A percentile compares a stretch with the other conserved stretches of the same genome.
These are phyloP conservation scores for Prunus campanulata DNA, from an alignment of 306 rosid species.

Conservation along the genomic window DNA sequence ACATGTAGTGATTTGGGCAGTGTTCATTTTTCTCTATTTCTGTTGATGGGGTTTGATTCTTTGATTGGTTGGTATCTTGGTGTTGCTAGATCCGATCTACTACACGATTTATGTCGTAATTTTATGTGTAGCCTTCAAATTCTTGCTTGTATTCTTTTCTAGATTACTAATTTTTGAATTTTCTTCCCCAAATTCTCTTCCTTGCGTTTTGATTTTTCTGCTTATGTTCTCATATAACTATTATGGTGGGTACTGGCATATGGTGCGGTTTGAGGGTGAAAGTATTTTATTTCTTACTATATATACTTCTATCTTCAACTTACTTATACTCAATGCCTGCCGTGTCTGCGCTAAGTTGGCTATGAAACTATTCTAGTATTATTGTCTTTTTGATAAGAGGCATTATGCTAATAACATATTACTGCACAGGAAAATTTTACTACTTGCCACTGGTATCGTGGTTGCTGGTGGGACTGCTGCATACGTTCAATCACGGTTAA, in stretches of 20 bases:
- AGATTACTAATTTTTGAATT: neutral
- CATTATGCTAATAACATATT: constrained; percentile 7
- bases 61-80: neutral
- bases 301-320: no score
- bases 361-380: neutral
- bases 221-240: neutral
- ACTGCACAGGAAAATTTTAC: constrained; percentile 66
- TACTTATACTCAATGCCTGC: no score
- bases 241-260: neutral
- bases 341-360: neutral
- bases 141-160: neutral
- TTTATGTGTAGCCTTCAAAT: neutral
- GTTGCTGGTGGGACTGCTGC: constrained; percentile 88
- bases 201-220: neutral
- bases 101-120: neutral
- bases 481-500: constrained; percentile 67
- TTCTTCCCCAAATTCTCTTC: neutral
- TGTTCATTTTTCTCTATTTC: neutral
- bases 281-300: no score
- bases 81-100: neutral
- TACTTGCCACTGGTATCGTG: constrained; percentile 81
- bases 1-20: neutral
- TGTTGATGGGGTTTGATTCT: neutral
- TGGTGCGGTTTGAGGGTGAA: no score
- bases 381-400: no score